These are phyloP conservation scores for Crepidotus variabilis DNA, from an alignment of 768 basidiomycete genomes.

Conservation along the genomic window DNA sequence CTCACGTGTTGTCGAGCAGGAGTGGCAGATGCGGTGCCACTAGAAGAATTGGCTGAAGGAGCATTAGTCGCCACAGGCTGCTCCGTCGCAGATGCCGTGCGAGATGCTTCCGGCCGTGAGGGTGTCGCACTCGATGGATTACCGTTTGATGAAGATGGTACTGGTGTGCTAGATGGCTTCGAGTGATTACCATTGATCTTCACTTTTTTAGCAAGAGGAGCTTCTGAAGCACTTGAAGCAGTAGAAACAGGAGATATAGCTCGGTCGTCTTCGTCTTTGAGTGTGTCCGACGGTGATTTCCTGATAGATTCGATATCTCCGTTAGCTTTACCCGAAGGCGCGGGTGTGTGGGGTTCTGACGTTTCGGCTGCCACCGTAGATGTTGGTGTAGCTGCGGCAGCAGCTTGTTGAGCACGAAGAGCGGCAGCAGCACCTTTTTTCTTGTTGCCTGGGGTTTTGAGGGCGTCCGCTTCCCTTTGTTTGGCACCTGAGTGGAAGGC, in stretches of 20 bases:
- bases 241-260: slow-evolving; percentile 69
- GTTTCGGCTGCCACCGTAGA: slow-evolving; percentile 20
- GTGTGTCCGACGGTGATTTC: slow-evolving; percentile 12
- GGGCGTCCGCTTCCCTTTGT: slow-evolving; percentile 49
- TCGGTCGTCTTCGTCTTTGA: slow-evolving; percentile 47
- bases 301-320: slow-evolving; percentile 18
- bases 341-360: slow-evolving; percentile 56
- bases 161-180: slow-evolving; percentile 15
- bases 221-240: slow-evolving; percentile 69
- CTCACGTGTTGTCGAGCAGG: slow-evolving; percentile 14
- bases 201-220: slow-evolving; percentile 65
- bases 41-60: slow-evolving; percentile 10
- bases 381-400: slow-evolving; percentile 30
- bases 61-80: slow-evolving; percentile 11
- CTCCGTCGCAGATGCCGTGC: slow-evolving; percentile 11
- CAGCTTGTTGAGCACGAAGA: slow-evolving; percentile 40
- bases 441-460: slow-evolving; percentile 47
- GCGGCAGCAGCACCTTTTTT: slow-evolving; percentile 54
- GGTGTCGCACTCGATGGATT: slow-evolving; percentile 1
- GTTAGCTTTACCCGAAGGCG: slow-evolving; percentile 28
- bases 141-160: slow-evolving; percentile 1
- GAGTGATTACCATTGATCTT: slow-evolving; percentile 53
- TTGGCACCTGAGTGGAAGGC: slow-evolving; percentile 61
- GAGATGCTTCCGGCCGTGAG: slow-evolving; percentile 4
- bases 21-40: slow-evolving; percentile 4